phyloP scores from a whole-genome alignment of 2,329 filamentous ascomycete genomes.

The Aspergillus brunneoviolaceus region DNA sequence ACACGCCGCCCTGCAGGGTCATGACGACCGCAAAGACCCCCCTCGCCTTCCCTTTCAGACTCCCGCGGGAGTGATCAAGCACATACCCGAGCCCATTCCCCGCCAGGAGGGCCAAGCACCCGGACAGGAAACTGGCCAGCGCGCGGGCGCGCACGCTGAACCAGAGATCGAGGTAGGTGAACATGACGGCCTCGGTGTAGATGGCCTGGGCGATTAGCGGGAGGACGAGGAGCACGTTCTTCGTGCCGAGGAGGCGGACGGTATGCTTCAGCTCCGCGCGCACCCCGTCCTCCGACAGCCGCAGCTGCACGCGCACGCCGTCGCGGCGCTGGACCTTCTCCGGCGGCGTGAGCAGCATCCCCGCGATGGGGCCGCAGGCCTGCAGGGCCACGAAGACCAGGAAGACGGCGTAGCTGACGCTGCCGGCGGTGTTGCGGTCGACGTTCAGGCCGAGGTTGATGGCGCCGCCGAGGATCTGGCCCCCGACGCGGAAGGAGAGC shows the following conservation, averaged over 20 bases:
- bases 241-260: conserved; percentile 58
- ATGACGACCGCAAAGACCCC: conserved; percentile 54
- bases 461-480: conserved; percentile 69
- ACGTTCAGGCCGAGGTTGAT: conserved; percentile 69
- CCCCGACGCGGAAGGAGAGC: conserved; percentile 61
- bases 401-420: conserved; percentile 68
- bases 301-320: conserved; percentile 60
- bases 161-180: conserved; percentile 67
- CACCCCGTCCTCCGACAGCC: conserved; percentile 54
- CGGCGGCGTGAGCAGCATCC: conserved; percentile 62
- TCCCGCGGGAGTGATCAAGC: conserved; percentile 58
- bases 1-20: conserved; percentile 64
- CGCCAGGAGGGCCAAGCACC: conserved; percentile 63
- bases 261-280: conserved; percentile 62
- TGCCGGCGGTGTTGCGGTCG: conserved; percentile 56
- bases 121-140: conserved; percentile 68
- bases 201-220: conserved; percentile 70
- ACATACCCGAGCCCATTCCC: conserved; percentile 67
- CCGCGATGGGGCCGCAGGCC: conserved; percentile 63
- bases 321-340: conserved; percentile 64
- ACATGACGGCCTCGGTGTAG: conserved; percentile 70
- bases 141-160: conserved; percentile 69
- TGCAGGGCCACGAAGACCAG: conserved; percentile 71
- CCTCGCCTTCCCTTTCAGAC: conserved; percentile 56
- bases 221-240: conserved; percentile 63